Conservation (phyloP, 2,329 filamentous ascomycete genomes). For the Emericellopsis cladophorae region DNA sequence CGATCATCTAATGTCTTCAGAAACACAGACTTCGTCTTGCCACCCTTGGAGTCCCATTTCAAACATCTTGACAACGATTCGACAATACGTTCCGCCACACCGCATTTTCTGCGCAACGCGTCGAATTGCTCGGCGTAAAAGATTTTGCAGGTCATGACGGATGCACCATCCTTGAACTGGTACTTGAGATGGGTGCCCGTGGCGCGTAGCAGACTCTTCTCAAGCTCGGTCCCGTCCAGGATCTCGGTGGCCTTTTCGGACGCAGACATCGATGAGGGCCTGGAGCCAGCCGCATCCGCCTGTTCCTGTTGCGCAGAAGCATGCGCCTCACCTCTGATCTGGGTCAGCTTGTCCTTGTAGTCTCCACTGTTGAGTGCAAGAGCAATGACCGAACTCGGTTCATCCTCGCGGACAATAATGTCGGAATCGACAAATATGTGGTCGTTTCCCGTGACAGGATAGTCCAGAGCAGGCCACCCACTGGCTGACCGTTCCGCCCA, state of each 20-base stretch:
- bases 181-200: constrained; percentile 93
- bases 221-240: constrained; percentile 46
- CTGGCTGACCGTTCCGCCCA: constrained; percentile 97
- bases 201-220: constrained; percentile 70
- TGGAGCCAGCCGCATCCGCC: neutral
- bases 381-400: constrained; percentile 91
- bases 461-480: constrained; percentile 85
- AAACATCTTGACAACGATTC: constrained; percentile 90
- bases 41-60: constrained; percentile 96
- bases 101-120: constrained; percentile 82
- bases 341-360: constrained; percentile 67
- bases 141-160: constrained; percentile 94
- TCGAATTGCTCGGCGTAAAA: constrained; percentile 99
- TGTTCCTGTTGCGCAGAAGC: constrained; percentile 20
- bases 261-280: neutral
- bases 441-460: constrained; percentile 76
- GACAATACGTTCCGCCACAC: constrained; percentile 83
- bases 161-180: constrained; percentile 86
- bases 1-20: constrained; percentile 92
- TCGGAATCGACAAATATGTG: constrained; percentile 96
- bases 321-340: constrained; percentile 44
- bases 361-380: constrained; percentile 81
- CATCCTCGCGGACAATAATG: constrained; percentile 93
- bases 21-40: constrained; percentile 96
- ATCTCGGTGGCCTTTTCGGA: constrained; percentile 14